These are phyloP conservation scores for Panicum hallii DNA, from an alignment of 202 grass and related monocot genomes.

Conservation along the genomic window DNA sequence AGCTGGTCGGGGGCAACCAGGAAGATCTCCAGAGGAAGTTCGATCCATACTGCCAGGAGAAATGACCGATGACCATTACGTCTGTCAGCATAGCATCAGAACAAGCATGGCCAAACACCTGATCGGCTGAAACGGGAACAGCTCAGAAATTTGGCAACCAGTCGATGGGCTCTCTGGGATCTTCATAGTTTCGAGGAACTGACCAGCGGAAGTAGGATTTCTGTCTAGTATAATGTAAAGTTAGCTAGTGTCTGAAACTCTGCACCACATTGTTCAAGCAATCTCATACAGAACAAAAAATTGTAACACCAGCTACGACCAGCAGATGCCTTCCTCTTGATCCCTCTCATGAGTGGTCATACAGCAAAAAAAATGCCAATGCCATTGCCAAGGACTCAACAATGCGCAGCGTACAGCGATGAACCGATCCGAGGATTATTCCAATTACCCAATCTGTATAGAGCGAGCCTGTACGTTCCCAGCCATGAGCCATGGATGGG, in stretches of 20 bases:
- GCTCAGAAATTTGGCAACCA: constrained; percentile 23
- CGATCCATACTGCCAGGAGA: constrained; percentile 39
- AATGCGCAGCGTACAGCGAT: background rate
- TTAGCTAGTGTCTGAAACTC: constrained; percentile 50
- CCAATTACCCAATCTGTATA: background rate
- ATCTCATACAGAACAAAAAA: constrained; percentile 41
- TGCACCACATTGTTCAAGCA: constrained; percentile 44
- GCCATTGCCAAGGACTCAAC: background rate
- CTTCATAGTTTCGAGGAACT: constrained; percentile 39
- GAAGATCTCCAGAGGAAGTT: constrained; percentile 69
- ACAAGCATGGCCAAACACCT: background rate
- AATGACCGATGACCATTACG: background rate
- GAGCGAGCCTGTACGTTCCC: background rate
- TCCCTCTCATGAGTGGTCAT: constrained; percentile 7
- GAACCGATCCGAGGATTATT: constrained; percentile 7
- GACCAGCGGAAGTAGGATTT: constrained; percentile 55
- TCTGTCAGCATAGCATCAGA: constrained; percentile 41
- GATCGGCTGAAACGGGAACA: constrained; percentile 36
- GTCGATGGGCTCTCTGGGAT: constrained; percentile 17
- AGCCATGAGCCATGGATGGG: constrained; percentile 3
- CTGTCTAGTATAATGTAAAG: constrained; percentile 52
- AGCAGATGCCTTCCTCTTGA: constrained; percentile 30
- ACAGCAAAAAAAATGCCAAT: constrained; percentile 35
- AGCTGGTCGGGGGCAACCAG: constrained; percentile 67
- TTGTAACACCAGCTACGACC: constrained; percentile 35